These are phyloP conservation scores for Borealophlyctis nickersoniae DNA, from an alignment of 192 early-diverging fungal species.

Conservation along the genomic window DNA sequence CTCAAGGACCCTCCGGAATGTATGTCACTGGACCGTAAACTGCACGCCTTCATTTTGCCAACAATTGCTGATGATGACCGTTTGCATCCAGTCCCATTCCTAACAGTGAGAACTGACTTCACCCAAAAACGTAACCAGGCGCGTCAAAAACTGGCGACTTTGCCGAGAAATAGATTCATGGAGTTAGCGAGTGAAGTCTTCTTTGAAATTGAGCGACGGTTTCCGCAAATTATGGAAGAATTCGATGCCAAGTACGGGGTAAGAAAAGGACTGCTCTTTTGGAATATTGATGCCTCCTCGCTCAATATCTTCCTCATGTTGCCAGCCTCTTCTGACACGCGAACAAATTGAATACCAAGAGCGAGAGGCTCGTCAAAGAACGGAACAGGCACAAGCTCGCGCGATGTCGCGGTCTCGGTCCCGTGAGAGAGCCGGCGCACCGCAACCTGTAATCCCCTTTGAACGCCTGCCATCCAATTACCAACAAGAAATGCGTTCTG, in stretches of 20 bases:
- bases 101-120: slow-evolving; percentile 80
- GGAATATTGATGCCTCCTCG: too few relatives aligned
- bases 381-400: neutral
- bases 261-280: neutral
- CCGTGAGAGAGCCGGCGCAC: neutral
- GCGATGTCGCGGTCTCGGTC: neutral
- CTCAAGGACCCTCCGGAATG: slow-evolving; percentile 30
- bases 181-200: slow-evolving; percentile 90
- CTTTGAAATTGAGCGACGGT: slow-evolving; percentile 44
- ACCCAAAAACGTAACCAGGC: slow-evolving; percentile 94
- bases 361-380: neutral
- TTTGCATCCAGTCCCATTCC: slow-evolving; percentile 68
- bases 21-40: too few relatives aligned
- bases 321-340: neutral
- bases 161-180: slow-evolving; percentile 79
- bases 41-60: slow-evolving; percentile 21
- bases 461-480: neutral
- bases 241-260: slow-evolving; percentile 1
- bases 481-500: too few relatives aligned
- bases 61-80: neutral
- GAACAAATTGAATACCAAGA: neutral
- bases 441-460: neutral
- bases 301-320: too few relatives aligned
- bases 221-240: slow-evolving; percentile 15
- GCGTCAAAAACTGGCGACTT: slow-evolving; percentile 90